A percentile compares a stretch with the other conserved stretches of the same genome.
Conservation (phyloP, 1,284 basidiomycete species). For the Salmacisia buchloeana region DNA sequence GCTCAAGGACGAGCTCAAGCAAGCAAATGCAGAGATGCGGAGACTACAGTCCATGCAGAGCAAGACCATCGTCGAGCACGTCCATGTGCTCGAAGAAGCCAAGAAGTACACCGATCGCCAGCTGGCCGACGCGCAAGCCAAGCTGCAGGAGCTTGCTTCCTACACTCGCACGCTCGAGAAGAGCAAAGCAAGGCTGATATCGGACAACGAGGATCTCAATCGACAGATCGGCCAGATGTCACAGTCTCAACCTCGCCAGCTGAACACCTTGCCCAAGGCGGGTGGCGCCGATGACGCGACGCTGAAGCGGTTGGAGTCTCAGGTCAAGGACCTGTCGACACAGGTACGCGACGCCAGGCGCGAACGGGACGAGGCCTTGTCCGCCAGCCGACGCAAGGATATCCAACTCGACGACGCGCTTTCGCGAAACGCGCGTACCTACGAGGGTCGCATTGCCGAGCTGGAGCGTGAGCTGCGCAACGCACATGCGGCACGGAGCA, state of each 20-base stretch:
- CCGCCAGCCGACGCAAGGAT: conserved; percentile 61
- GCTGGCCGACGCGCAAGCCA: conserved; percentile 71
- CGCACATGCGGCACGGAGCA: conserved; percentile 51
- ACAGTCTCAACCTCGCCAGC: background rate
- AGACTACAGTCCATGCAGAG: conserved; percentile 66
- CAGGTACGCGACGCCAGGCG: conserved; percentile 22
- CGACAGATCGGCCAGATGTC: conserved; percentile 64
- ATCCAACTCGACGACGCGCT: conserved; percentile 66
- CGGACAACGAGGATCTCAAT: conserved; percentile 77
- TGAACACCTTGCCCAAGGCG: conserved; percentile 10
- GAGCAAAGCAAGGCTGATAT: conserved; percentile 67
- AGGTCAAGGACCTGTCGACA: background rate
- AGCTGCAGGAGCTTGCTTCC: conserved; percentile 66
- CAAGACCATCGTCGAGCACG: conserved; percentile 97
- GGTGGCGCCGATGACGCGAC: conserved; percentile 13
- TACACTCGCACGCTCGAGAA: conserved; percentile 81
- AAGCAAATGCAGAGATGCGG: conserved; percentile 53
- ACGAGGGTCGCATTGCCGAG: conserved; percentile 62
- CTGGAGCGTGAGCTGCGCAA: conserved; percentile 62
- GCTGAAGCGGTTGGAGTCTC: background rate
- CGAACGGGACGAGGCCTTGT: conserved; percentile 51
- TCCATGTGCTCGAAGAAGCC: conserved; percentile 93
- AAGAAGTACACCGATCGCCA: conserved; percentile 93
- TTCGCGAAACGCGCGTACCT: conserved; percentile 63
- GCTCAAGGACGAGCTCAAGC: conserved; percentile 68